A percentile compares a stretch with the other conserved stretches of the same genome.
These are phyloP conservation scores for Psilocybe mexicana DNA, from an alignment of 1,284 basidiomycete species.

Conservation along the genomic window DNA sequence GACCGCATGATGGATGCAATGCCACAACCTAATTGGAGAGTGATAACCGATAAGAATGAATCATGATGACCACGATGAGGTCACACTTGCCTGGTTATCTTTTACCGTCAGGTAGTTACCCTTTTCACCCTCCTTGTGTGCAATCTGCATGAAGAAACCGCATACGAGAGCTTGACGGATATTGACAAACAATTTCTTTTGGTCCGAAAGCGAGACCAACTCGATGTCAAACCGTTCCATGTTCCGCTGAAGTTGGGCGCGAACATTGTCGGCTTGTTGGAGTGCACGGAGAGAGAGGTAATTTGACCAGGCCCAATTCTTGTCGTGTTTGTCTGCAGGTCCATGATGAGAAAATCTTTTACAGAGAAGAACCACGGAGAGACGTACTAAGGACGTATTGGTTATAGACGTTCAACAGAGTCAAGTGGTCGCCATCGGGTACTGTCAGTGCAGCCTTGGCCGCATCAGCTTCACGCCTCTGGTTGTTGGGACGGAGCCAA, in stretches of 20 bases:
- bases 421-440: constrained; percentile 95
- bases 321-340: constrained; percentile 65
- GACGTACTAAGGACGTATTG: constrained; percentile 81
- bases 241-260: constrained; percentile 83
- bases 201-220: constrained; percentile 77
- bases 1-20: constrained; percentile 94
- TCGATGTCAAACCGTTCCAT: constrained; percentile 95
- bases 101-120: constrained; percentile 87
- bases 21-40: constrained; percentile 63
- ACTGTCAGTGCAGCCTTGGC: constrained; percentile 90
- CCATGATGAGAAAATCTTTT: not conserved
- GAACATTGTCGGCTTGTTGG: constrained; percentile 94
- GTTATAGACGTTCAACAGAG: constrained; percentile 95
- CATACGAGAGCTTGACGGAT: constrained; percentile 87
- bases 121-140: constrained; percentile 94
- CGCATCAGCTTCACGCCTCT: constrained; percentile 87
- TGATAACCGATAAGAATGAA: constrained; percentile 1
- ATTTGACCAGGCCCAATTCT: constrained; percentile 93
- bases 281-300: constrained; percentile 87
- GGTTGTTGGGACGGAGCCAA: constrained; percentile 89
- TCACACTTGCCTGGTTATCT: constrained; percentile 76
- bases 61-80: not conserved
- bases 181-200: constrained; percentile 77
- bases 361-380: not conserved
- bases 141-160: constrained; percentile 99